Conservation (phyloP, 2,329 filamentous ascomycete species). For the Aspergillus fumigatiaffinis region DNA sequence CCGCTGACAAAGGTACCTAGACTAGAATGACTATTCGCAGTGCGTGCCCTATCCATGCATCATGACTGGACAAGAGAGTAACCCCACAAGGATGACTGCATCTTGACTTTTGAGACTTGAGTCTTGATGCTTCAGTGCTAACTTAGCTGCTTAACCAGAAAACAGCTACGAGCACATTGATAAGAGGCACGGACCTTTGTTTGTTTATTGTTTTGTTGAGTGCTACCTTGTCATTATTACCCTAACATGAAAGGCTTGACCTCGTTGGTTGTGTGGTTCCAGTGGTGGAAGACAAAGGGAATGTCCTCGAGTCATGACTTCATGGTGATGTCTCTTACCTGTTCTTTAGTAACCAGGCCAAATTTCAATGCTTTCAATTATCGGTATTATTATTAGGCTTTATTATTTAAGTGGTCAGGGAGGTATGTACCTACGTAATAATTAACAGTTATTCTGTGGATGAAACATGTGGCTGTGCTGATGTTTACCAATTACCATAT, state of each 20-base stretch:
- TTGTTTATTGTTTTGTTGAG: background rate
- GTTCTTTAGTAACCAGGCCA: background rate
- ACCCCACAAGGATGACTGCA: background rate
- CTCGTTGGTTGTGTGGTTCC: background rate
- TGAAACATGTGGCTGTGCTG: background rate
- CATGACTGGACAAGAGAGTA: background rate
- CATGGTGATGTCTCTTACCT: background rate
- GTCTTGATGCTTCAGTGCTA: background rate
- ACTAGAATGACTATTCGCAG: background rate
- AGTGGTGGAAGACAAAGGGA: background rate
- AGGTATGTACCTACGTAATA: background rate
- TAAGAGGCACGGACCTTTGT: background rate
- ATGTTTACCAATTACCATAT: background rate
- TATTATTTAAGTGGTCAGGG: background rate
- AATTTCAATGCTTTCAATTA: background rate
- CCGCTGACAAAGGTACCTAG: background rate
- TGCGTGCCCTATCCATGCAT: background rate
- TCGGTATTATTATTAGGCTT: background rate
- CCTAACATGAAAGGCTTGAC: too few species aligned
- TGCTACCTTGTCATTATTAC: background rate
- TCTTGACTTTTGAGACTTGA: background rate
- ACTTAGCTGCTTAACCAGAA: background rate
- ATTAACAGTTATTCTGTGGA: background rate
- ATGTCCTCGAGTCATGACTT: background rate
- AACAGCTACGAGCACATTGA: background rate